Base-by-base conservation (phyloP, 169 alveolate genomes). In the Cyclospora cayetanensis region DNA sequence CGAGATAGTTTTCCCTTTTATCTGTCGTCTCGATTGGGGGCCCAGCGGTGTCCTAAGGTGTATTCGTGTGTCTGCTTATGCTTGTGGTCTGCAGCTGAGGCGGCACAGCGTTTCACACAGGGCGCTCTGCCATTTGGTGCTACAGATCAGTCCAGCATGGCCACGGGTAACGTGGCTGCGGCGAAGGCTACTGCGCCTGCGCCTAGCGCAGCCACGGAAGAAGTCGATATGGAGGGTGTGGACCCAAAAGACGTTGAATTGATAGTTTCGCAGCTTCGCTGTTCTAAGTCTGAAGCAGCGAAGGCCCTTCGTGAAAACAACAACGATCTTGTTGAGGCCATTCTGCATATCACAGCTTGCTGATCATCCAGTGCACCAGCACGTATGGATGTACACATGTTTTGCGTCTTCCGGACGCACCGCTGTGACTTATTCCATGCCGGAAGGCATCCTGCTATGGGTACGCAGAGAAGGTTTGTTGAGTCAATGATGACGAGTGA, bases 261-360 rank as follows among this genome's bases (percentile, higher is more conserved):
- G 96, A 98, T 97, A 37, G 96, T 97, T 95, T 90, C 94, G 50
- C 98, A 97, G 93, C 94, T 97, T 65, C 92, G 94, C 77, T 97
- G 98, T 93, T 79, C 97, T 52, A 93, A 98, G 80, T 94, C 94
- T 37, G 90, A 94, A 60, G 99, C 99, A 25, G 96, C 97, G 41
- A 91, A 93, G 88, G 99, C 98, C 4, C 95, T 97, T 5, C 93
- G 95, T 90, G 95, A 93, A 25, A 89, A 96, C 88, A 97, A 95
- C 90, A 95, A 96, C 93, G 99, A 97, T 72, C 94, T 96, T 87
- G 98, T 97, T 39, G 96, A 96, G 85, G 99, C 98, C 53, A 96
- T 96, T 85, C 84, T 96, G 91, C 82, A 95, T 76, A 93, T 94
- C 85, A 86, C 94, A 12, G 91, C 70, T 46, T 46, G 55, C n/a